phyloP scores from a whole-genome alignment of 106 monocot genomes.

The Amphibolis antarctica region DNA sequence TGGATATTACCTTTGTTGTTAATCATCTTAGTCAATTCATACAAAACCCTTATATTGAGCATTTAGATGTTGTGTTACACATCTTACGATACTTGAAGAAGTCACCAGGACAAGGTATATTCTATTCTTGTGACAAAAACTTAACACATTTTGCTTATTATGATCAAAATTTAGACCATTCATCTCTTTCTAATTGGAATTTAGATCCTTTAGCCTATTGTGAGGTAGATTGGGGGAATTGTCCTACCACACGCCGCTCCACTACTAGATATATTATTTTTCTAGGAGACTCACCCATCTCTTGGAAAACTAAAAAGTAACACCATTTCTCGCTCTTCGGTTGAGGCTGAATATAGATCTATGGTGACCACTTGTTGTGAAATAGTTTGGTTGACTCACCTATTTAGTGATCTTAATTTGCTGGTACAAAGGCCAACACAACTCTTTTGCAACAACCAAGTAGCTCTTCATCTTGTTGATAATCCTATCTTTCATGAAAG shows the following conservation, averaged over 20 bases:
- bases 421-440: neutral
- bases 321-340: neutral
- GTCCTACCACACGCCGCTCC: neutral
- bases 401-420: neutral
- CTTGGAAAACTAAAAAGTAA: neutral
- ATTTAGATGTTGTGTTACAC: no score
- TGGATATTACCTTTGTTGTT: no score
- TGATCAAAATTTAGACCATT: neutral
- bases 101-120: no score
- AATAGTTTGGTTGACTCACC: neutral
- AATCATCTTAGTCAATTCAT: no score
- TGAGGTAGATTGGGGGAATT: neutral
- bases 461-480: no score
- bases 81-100: no score
- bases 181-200: neutral
- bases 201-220: neutral
- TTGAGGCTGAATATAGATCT: neutral
- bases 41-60: no score
- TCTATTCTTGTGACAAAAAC: no score
- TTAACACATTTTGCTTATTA: no score
- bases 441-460: neutral
- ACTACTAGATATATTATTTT: neutral
- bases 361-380: neutral
- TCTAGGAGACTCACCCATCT: neutral
- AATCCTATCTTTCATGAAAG: no score